These are phyloP conservation scores for Fusarium pseudoanthophilum DNA, from an alignment of 2,329 filamentous ascomycete genomes.

Conservation along the genomic window DNA sequence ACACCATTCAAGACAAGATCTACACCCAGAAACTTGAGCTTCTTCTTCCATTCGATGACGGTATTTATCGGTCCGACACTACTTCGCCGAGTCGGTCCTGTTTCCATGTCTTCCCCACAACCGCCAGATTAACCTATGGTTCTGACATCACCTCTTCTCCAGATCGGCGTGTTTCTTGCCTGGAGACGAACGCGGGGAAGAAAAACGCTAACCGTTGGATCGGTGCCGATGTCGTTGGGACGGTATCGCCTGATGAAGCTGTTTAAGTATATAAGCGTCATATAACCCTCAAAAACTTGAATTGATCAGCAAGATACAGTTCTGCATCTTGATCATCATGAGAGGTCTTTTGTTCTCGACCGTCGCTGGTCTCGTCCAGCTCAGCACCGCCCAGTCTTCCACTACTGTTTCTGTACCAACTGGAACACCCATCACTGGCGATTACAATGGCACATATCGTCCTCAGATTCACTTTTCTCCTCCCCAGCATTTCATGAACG, in stretches of 20 bases:
- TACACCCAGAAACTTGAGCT: background rate
- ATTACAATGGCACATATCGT: slow-evolving; percentile 48
- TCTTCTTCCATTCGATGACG: background rate
- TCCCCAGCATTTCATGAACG: slow-evolving; percentile 66
- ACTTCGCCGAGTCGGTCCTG: background rate
- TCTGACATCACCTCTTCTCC: slow-evolving; percentile 19
- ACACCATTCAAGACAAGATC: background rate
- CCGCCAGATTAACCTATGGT: background rate
- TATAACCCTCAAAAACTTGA: background rate
- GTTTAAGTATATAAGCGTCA: background rate
- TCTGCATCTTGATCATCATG: background rate
- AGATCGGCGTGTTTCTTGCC: background rate
- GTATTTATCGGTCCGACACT: slow-evolving; percentile 3
- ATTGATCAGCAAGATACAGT: background rate
- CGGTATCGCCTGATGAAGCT: background rate
- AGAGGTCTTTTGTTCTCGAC: background rate
- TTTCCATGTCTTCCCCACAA: background rate
- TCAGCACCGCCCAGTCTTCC: background rate
- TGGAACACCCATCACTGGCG: slow-evolving; percentile 38
- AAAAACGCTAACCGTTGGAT: background rate
- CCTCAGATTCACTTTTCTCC: slow-evolving; percentile 68
- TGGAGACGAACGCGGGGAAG: slow-evolving; percentile 2
- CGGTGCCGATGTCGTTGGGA: background rate
- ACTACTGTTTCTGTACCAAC: slow-evolving; percentile 28
- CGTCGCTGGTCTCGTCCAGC: slow-evolving; percentile 1